phyloP scores from a whole-genome alignment of 2,329 filamentous ascomycete species.

The Dryadomyces quercivorus region DNA sequence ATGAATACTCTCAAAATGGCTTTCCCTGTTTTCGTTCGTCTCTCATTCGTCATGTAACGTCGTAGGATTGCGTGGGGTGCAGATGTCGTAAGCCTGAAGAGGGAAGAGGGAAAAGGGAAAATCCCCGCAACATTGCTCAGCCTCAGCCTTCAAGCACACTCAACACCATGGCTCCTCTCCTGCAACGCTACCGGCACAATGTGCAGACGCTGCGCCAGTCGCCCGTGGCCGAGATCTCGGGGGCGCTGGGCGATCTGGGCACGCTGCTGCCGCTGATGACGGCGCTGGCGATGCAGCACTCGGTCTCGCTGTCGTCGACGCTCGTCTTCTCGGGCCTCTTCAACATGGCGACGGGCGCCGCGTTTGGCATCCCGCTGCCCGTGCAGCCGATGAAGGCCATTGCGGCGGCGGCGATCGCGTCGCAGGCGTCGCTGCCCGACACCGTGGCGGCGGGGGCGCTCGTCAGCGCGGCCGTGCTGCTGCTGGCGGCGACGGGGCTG shows the following conservation, averaged over 20 bases:
- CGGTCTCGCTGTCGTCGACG: constrained; percentile 71
- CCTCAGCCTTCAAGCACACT: not conserved
- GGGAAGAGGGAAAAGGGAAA: too few relatives aligned
- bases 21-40: too few relatives aligned
- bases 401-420: constrained; percentile 73
- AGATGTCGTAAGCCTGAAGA: too few relatives aligned
- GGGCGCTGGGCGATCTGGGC: constrained; percentile 76
- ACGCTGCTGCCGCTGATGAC: constrained; percentile 84
- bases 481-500: constrained; percentile 72
- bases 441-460: constrained; percentile 77
- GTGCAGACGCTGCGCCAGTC: constrained; percentile 31
- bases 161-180: too few relatives aligned
- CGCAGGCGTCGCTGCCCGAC: constrained; percentile 51
- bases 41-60: too few relatives aligned
- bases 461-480: constrained; percentile 58
- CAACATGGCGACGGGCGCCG: constrained; percentile 69
- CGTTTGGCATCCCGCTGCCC: constrained; percentile 81
- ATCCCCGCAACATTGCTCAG: not conserved
- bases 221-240: constrained; percentile 65
- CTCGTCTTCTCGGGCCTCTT: constrained; percentile 80
- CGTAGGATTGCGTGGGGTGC: too few relatives aligned
- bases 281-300: constrained; percentile 64
- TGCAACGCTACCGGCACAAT: constrained; percentile 31
- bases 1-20: too few relatives aligned
- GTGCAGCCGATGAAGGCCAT: constrained; percentile 92